phyloP scores from a whole-genome alignment of 441 rosid species.

The Hypseocharis bilobata region DNA sequence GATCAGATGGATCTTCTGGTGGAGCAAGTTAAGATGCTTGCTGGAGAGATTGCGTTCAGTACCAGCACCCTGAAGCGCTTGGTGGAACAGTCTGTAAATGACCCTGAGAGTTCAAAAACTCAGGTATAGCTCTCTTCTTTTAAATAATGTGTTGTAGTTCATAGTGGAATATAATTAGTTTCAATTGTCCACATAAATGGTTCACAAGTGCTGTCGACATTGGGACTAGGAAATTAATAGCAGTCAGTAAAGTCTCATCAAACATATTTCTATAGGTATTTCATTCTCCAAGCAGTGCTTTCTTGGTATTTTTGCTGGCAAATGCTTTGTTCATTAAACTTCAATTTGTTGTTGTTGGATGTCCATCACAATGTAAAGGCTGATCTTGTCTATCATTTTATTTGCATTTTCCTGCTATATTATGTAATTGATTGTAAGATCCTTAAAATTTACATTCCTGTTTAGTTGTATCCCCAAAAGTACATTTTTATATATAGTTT shows the following conservation, averaged over 20 bases:
- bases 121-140: slow-evolving; percentile 41
- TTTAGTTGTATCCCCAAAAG: no score
- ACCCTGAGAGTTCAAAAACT: slow-evolving; percentile 69
- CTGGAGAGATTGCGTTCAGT: slow-evolving; percentile 95
- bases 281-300: background rate
- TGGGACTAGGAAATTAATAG: background rate
- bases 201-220: background rate
- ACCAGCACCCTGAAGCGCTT: slow-evolving; percentile 90
- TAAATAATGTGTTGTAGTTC: background rate
- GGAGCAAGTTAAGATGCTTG: slow-evolving; percentile 98
- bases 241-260: background rate
- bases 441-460: no score
- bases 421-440: no score
- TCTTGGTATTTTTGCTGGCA: no score
- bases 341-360: no score
- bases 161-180: background rate
- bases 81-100: slow-evolving; percentile 74
- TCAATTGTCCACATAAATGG: slow-evolving; percentile 9
- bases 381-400: no score
- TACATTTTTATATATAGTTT: no score
- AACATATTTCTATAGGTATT: background rate
- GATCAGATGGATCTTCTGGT: slow-evolving; percentile 96
- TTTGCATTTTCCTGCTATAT: no score
- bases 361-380: no score
- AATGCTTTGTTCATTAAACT: no score